Base-by-base conservation (phyloP, 371 early-diverging fungal genomes). In the Saksenaea vasiformis region DNA sequence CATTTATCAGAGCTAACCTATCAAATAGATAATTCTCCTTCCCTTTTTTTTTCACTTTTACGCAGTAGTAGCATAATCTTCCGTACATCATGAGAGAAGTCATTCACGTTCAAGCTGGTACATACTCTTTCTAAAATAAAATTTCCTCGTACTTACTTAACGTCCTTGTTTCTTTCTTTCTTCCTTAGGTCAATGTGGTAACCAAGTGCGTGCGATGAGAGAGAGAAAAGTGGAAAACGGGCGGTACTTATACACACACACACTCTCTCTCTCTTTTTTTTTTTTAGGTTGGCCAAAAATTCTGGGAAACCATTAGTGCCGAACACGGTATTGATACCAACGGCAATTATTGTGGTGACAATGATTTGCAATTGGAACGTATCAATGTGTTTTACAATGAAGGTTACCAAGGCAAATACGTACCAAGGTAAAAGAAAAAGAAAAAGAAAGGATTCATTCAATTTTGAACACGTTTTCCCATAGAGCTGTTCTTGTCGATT, bases 301-400 rank as follows among this genome's bases (percentile, higher is more conserved):
- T 96, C 85, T 96, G 97, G 97, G 97, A 97, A 77, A 90, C 93
- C 55, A 95, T 97, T 66, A 87, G 90, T 55, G 85, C 83, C 69
- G 98, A 98, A 77, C 98, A 98, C 74, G 97, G 95, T 61, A 91
- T 97, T 66, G 88, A 88, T 67, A 76, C 79, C 64, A 73, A 84
- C 41, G 98, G 98, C 69, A 71, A 72, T 60, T 92, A 91, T 75
- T 47, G 80, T 58, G 98, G 97, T 47, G 88, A 90, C 70, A 88
- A 93, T 65, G 93, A 92, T 69, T 78, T 89, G 62, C 97, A 98
- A 83, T 85, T 96, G 54, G 98, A 98, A 85, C 92, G 96, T 70
- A 92, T 97, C 78, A 95, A 95, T 65, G 97, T 98, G 64, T 99
- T 97, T 90, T 99, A 93, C 84, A 96, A 94, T 79, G 95, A 97